Base-by-base conservation (phyloP, 1,139 yeast genomes). In the Magnusiomyces ingens region DNA sequence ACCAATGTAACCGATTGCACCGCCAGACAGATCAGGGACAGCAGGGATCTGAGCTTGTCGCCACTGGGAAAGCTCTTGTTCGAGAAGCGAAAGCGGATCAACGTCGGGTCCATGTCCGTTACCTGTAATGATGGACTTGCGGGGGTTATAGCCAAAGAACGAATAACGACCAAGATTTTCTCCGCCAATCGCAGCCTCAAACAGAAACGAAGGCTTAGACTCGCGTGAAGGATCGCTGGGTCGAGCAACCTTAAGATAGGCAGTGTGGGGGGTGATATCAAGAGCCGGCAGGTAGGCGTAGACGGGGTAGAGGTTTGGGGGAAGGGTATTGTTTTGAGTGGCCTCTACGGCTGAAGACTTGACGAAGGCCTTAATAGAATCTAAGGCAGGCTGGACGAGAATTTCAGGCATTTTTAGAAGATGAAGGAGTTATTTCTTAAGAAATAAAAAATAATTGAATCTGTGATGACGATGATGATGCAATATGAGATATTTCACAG, bases 1-100 rank as follows among this genome's bases (percentile, higher is more conserved):
- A 0, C 97, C 88, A 49, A 93, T 82, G 66, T 90, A 93, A 0
- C 99, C 99, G 51, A 93, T 79, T 10, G 98, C 98, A 59, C 99
- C 99, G 53, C 99, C 99, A 63, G 93, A 83, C 55, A 91, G 75
- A 58, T 79, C 80, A 10, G 97, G 97, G 12, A 59, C 50, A 36
- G 64, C 59, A 2, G 68, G 64, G 55, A 86, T 72, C 42, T 80
- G 80, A 0, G 93, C 89, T 64, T 87, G 90, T 54, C 77, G 78
- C 64, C 78, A 81, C 47, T 75, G 70, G 11, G 74, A 67, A 72
- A 93, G 75, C 67, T 91, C 96, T 47, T 78, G 60, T 67, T 93
- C 96, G 57, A 93, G 75, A 4, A 85, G 68, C 1, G 73, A 71
- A 58, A 93, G 75, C 1, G 99, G 99, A 68, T 93, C 99, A 29